Evolutionary conservation across 108 stramenopile species (phyloP).

Genomic region (Skeletonema grethae): DNA sequence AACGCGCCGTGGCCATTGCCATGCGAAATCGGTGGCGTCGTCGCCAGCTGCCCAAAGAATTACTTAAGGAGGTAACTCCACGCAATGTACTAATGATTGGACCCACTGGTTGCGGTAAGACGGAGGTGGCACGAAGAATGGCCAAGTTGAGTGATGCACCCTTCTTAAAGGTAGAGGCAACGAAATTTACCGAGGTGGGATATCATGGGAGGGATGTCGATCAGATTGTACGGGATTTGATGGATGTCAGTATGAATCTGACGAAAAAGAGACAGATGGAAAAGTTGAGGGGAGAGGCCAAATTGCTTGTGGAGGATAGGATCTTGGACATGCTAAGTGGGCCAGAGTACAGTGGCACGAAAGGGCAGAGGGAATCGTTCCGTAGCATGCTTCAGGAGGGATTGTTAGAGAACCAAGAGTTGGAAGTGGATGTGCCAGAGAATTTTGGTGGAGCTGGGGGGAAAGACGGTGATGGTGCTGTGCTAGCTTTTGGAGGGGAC

Average conservation of each 20-base stretch:
- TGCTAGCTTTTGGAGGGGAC: slow-evolving; percentile 45
- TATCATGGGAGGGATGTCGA: slow-evolving; percentile 99
- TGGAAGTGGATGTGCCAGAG: slow-evolving; percentile 90
- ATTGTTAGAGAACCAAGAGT: slow-evolving; percentile 86
- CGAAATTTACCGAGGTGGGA: slow-evolving; percentile 99
- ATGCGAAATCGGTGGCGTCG: slow-evolving; percentile 99
- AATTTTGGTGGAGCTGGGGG: slow-evolving; percentile 31
- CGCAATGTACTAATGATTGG: slow-evolving; percentile 99
- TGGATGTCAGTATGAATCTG: slow-evolving; percentile 93
- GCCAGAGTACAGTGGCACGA: slow-evolving; percentile 47
- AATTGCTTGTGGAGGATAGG: slow-evolving; percentile 83
- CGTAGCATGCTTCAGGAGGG: slow-evolving; percentile 90
- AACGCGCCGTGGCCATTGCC: slow-evolving; percentile 98
- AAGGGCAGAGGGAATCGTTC: slow-evolving; percentile 71
- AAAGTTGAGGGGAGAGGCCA: slow-evolving; percentile 69
- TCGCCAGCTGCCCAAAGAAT: slow-evolving; percentile 84
- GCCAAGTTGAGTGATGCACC: slow-evolving; percentile 98
- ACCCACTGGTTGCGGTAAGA: slow-evolving; percentile 98
- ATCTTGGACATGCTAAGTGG: slow-evolving; percentile 92
- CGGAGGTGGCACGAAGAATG: slow-evolving; percentile 97
- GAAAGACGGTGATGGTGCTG: slow-evolving; percentile 43
- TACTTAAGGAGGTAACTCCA: slow-evolving; percentile 94
- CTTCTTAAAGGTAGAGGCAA: slow-evolving; percentile 99
- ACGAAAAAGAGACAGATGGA: slow-evolving; percentile 90
- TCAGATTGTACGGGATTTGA: slow-evolving; percentile 97